Evolutionary conservation across 75 land plant species (phyloP), one percentile per base, ranked within the genome.

Genomic region (Larix kaempferi): DNA sequence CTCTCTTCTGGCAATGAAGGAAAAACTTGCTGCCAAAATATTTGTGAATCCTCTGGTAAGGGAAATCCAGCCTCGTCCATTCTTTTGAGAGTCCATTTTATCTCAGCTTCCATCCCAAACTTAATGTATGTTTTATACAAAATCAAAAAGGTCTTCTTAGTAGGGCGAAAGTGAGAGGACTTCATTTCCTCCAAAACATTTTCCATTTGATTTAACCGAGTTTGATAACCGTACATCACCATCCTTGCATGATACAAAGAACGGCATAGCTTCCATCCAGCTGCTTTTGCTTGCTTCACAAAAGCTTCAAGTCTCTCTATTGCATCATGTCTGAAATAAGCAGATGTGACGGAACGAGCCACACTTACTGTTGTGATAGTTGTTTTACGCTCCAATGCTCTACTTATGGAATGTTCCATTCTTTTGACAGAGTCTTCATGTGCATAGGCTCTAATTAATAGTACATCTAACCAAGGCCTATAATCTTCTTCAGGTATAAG

Each of bases 391-490:
- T 79, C 67, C 73, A 91, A 78, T 56, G 91, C 93, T 39, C 82
- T 79, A 69, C 60, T 55, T 11, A 94, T 89, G 19, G 81, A 78
- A 2, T 65, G 74, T 66, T 94, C 95, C 95, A 94, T 92, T 22
- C 17, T 59, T 56, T 92, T 91, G 54, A 94, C 23, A 64, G 75
- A 66, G 65, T 80, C 84, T 71, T 86, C 87, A 35, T 94, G 80
- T 21, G 98, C 95, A 81, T 92, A 94, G 71, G 82, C 72, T 66
- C 74, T 77, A n/a, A 94, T 94, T 63, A 92, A 71, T 74, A 92
- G 35, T 4, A 90, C 87, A 75, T 94, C 87, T 49, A 94, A 80
- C 84, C 91, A 89, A 25, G 91, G 87, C 63, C 85, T 84, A 56
- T 91, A 84, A 4, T 89, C 87, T 0, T 78, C 77, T 56, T 89